Evolutionary conservation across 352 stramenopile genomes (phyloP).

Genomic region (Phytopythium litorale): DNA sequence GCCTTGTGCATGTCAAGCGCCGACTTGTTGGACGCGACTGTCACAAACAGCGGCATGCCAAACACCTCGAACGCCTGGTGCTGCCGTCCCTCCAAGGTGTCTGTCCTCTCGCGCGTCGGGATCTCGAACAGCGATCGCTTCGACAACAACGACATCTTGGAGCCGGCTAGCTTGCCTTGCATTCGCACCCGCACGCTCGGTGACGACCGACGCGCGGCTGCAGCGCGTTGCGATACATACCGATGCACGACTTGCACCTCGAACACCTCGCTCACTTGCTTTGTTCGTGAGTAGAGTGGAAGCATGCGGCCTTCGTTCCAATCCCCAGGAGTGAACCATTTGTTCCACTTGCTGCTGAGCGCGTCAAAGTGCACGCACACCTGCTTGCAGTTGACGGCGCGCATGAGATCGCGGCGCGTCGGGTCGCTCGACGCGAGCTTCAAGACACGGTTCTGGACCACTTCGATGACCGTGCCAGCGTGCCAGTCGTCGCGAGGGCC

Average conservation of each 20-base stretch:
- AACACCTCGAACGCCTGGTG: constrained; percentile 42
- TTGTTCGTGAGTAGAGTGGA: constrained; percentile 36
- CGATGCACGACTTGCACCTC: constrained; percentile 78
- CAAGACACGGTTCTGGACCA: constrained; percentile 15
- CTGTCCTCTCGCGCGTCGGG: constrained; percentile 4
- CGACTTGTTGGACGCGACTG: constrained; percentile 61
- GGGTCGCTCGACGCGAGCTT: constrained; percentile 2
- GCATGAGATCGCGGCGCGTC: constrained; percentile 3
- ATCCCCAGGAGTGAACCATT: constrained; percentile 57
- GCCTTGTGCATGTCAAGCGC: constrained; percentile 59
- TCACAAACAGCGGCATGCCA: constrained; percentile 70
- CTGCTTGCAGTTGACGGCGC: constrained; percentile 10
- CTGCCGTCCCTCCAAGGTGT: constrained; percentile 1
- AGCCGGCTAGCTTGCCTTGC: not conserved
- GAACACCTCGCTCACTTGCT: constrained; percentile 53
- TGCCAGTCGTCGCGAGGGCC: constrained; percentile 59
- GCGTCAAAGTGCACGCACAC: constrained; percentile 71
- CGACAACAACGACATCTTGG: constrained; percentile 7
- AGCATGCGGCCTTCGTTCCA: constrained; percentile 52
- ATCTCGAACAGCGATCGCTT: constrained; percentile 12
- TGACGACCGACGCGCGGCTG: constrained; percentile 3
- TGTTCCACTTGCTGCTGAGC: constrained; percentile 68
- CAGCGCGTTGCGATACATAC: constrained; percentile 12
- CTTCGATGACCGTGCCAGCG: constrained; percentile 52
- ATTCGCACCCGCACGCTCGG: constrained; percentile 6